A percentile compares a stretch with the other conserved stretches of the same genome.
Evolutionary conservation across 352 stramenopile genomes (phyloP).

Genomic region (Phytopythium aichiense): DNA sequence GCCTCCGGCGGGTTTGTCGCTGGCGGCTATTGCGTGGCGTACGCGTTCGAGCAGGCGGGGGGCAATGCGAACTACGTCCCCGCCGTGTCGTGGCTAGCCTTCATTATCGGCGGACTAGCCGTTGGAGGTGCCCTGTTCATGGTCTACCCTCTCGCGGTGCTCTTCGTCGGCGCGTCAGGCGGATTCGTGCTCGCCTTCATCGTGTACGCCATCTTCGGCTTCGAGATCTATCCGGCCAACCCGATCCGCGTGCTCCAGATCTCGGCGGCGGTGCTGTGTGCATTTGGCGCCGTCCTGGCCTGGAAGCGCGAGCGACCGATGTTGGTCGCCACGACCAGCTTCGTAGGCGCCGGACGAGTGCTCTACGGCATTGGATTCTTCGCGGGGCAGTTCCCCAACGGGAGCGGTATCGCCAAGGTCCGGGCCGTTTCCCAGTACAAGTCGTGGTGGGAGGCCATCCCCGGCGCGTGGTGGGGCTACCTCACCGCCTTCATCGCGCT

Average conservation of each 20-base stretch:
- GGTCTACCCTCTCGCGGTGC: constrained; percentile 50
- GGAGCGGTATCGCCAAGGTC: constrained; percentile 42
- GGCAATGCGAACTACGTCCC: constrained; percentile 30
- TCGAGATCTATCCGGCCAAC: constrained; percentile 45
- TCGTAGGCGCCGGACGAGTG: constrained; percentile 38
- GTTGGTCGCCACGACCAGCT: constrained; percentile 43
- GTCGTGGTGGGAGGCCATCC: constrained; percentile 46
- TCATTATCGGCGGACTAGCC: constrained; percentile 45
- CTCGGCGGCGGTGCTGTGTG: constrained; percentile 31
- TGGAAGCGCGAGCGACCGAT: constrained; percentile 50
- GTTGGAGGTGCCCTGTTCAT: constrained; percentile 36
- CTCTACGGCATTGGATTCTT: constrained; percentile 66
- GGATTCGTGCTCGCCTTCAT: constrained; percentile 50
- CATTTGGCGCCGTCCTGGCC: constrained; percentile 33
- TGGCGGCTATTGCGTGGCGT: constrained; percentile 37
- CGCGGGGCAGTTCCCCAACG: constrained; percentile 44
- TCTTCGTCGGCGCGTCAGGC: constrained; percentile 40
- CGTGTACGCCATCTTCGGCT: constrained; percentile 48
- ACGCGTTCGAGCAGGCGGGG: constrained; percentile 36
- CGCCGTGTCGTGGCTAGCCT: constrained; percentile 54
- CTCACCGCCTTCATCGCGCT: constrained; percentile 47
- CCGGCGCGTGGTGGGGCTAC: constrained; percentile 60
- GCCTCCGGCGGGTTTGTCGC: constrained; percentile 52
- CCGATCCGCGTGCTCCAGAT: constrained; percentile 40
- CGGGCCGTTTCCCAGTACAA: constrained; percentile 19